Percentiles rank a stretch among this genome's conserved stretches.
These are phyloP conservation scores for Alternaria rosae DNA, from an alignment of 2,329 filamentous ascomycete species.

Conservation along the genomic window DNA sequence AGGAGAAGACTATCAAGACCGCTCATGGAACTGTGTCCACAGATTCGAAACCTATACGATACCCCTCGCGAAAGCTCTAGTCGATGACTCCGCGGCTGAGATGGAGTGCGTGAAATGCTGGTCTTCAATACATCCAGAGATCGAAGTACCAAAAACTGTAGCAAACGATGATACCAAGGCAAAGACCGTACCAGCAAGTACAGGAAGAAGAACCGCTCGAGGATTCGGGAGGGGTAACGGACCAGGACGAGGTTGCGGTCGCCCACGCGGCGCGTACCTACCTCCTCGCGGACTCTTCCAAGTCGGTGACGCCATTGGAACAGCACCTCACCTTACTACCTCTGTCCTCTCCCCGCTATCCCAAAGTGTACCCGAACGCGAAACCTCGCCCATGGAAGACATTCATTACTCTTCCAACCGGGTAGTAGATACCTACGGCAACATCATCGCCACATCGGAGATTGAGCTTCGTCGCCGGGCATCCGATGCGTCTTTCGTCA, in stretches of 20 bases:
- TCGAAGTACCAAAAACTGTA: conserved; percentile 16
- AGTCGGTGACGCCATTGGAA: conserved; percentile 13
- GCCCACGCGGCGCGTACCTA: not conserved
- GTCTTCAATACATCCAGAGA: conserved; percentile 31
- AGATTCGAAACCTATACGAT: conserved; percentile 27
- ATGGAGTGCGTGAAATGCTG: conserved; percentile 46
- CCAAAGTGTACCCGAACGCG: conserved; percentile 10
- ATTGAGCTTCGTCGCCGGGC: conserved; percentile 4
- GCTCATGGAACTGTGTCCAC: conserved; percentile 37
- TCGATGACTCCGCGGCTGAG: not conserved
- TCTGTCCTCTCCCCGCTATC: conserved; percentile 5
- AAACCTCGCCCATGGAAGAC: conserved; percentile 17
- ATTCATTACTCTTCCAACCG: conserved; percentile 6
- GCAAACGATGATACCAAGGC: not conserved
- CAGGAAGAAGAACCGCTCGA: not conserved
- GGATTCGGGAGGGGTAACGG: conserved; percentile 3
- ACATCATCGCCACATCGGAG: conserved; percentile 18
- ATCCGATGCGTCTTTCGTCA: conserved; percentile 5
- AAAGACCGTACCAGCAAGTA: not conserved
- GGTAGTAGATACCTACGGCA: conserved; percentile 30
- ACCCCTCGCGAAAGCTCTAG: conserved; percentile 21
- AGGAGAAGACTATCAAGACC: conserved; percentile 31
- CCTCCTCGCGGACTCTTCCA: conserved; percentile 19
- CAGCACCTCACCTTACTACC: conserved; percentile 12
- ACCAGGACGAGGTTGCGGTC: not conserved